A percentile compares a stretch with the other conserved stretches of the same genome.
Conservation (phyloP, 805 yeast genomes). For the Diddensiella transvaalensis region DNA sequence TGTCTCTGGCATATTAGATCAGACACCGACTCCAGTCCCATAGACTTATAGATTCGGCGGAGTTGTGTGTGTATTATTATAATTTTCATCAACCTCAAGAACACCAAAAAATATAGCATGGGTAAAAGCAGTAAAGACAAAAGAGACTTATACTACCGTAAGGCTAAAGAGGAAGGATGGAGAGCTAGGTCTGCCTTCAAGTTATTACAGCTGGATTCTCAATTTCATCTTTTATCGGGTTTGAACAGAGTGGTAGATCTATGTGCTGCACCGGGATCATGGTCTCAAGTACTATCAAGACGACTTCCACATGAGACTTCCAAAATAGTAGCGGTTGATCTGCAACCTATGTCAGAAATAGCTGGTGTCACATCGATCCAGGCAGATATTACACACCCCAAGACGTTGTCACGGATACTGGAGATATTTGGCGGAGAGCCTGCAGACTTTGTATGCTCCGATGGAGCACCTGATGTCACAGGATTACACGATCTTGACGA, state of each 20-base stretch:
- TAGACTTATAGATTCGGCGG: neutral
- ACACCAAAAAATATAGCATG: slow-evolving; percentile 45
- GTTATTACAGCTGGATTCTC: slow-evolving; percentile 83
- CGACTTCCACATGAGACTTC: slow-evolving; percentile 45
- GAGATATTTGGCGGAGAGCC: slow-evolving; percentile 84
- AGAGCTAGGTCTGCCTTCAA: slow-evolving; percentile 96
- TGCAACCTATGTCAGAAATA: slow-evolving; percentile 98
- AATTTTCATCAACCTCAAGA: no score
- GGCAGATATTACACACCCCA: slow-evolving; percentile 97
- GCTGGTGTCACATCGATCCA: slow-evolving; percentile 84
- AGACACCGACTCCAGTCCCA: neutral
- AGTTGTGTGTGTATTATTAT: no score
- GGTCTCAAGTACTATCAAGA: slow-evolving; percentile 91
- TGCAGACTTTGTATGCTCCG: slow-evolving; percentile 94
- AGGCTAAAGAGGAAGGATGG: slow-evolving; percentile 98
- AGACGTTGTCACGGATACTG: slow-evolving; percentile 70
- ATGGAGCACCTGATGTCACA: slow-evolving; percentile 99
- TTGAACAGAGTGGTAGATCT: slow-evolving; percentile 86
- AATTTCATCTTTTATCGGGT: slow-evolving; percentile 72
- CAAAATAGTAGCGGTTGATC: slow-evolving; percentile 88
- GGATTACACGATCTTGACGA: slow-evolving; percentile 96
- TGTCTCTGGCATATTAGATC: slow-evolving; percentile 1
- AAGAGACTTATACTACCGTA: slow-evolving; percentile 77
- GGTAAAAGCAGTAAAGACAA: slow-evolving; percentile 95
- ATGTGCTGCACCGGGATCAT: slow-evolving; percentile 98